A percentile compares a stretch with the other conserved stretches of the same genome.
Conservation (phyloP, 352 stramenopile species). For the Phytophthora pistaciae region DNA sequence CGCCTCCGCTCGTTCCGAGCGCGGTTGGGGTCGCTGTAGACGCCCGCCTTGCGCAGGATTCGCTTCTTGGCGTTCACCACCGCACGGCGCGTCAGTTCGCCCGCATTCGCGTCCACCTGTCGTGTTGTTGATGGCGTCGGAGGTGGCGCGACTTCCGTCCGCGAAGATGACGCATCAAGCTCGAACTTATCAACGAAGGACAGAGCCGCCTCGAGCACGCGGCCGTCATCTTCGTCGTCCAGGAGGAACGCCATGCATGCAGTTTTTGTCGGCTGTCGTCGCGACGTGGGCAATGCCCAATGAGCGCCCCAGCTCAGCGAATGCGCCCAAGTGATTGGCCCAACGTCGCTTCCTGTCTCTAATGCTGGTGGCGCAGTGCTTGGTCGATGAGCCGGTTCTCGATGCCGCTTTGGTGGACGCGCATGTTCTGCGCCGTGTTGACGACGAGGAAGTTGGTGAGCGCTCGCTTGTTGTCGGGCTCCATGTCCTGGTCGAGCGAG, state of each 20-base stretch:
- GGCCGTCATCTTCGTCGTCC: slow-evolving; percentile 12
- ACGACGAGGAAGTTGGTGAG: slow-evolving; percentile 57
- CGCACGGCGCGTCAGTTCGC: neutral
- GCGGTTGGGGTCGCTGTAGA: slow-evolving; percentile 41
- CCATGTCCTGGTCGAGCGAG: slow-evolving; percentile 49
- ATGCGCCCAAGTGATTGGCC: neutral
- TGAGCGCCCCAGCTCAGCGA: neutral
- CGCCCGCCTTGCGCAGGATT: slow-evolving; percentile 16
- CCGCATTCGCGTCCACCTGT: neutral
- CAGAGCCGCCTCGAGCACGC: slow-evolving; percentile 21
- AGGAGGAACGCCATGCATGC: slow-evolving; percentile 9
- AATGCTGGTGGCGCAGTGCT: slow-evolving; percentile 6
- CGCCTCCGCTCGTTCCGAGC: slow-evolving; percentile 38
- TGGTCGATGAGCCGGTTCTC: slow-evolving; percentile 51
- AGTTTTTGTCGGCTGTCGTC: neutral
- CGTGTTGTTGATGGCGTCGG: neutral
- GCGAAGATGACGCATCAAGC: neutral
- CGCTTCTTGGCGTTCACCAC: neutral
- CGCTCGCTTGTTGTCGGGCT: slow-evolving; percentile 38
- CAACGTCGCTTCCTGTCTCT: neutral
- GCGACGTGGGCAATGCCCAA: neutral
- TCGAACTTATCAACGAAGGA: slow-evolving; percentile 24
- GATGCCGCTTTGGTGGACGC: slow-evolving; percentile 47
- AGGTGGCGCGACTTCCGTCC: neutral
- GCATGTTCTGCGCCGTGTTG: slow-evolving; percentile 47